These are phyloP conservation scores for Tylopilus rubrobrunneus DNA, from an alignment of 768 basidiomycete genomes.

Conservation along the genomic window DNA sequence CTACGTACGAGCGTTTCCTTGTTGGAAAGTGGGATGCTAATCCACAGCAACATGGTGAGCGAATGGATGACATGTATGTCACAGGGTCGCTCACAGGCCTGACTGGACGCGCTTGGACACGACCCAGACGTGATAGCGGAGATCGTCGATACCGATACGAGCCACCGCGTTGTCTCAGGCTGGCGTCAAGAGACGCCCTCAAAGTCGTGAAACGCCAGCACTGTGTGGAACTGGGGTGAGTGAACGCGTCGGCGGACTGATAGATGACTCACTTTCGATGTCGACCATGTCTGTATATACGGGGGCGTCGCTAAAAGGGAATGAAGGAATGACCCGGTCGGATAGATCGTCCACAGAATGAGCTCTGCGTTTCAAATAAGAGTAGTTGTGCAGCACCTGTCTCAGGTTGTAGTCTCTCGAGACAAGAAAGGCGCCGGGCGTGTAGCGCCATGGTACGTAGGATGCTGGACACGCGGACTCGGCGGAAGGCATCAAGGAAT, in stretches of 20 bases:
- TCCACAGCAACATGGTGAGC: not conserved
- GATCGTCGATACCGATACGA: conserved; percentile 22
- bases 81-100: conserved; percentile 10
- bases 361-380: not conserved
- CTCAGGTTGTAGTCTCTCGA: conserved; percentile 21
- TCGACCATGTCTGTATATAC: conserved; percentile 39
- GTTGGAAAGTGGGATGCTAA: conserved; percentile 14
- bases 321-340: conserved; percentile 31
- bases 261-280: conserved; percentile 37
- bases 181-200: conserved; percentile 34
- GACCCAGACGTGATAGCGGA: conserved; percentile 34
- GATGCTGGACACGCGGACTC: conserved; percentile 4
- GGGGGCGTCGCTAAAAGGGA: conserved; percentile 27
- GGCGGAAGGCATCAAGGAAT: conserved; percentile 6
- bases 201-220: conserved; percentile 32
- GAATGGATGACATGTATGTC: not conserved
- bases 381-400: conserved; percentile 28
- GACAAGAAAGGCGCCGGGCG: conserved; percentile 29
- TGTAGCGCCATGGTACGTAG: conserved; percentile 17
- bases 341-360: conserved; percentile 4
- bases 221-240: conserved; percentile 12
- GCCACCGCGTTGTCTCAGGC: conserved; percentile 22
- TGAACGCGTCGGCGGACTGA: not conserved
- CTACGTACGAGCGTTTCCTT: conserved; percentile 14
- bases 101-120: conserved; percentile 27